Conservation (phyloP, 257 asterid genomes). For the Solanum appendiculatum region DNA sequence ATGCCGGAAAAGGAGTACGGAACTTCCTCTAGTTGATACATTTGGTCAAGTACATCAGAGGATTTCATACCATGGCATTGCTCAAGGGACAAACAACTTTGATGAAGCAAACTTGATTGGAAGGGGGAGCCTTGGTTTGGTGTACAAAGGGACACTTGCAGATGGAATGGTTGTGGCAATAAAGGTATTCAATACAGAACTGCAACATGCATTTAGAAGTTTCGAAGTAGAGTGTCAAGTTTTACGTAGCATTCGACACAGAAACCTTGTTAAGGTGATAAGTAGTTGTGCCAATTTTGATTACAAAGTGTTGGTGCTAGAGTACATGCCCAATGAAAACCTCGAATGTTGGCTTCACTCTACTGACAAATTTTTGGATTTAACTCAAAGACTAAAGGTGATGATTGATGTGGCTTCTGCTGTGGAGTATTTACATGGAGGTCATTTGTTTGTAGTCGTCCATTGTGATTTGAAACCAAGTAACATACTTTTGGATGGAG, state of each 20-base stretch:
- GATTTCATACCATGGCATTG: background rate
- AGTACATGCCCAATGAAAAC: slow-evolving; percentile 9
- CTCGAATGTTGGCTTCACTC: slow-evolving; percentile 5
- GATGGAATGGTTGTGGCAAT: background rate
- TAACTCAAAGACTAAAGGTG: slow-evolving; percentile 1
- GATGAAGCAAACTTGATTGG: slow-evolving; percentile 2
- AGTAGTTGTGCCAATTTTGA: slow-evolving; percentile 1
- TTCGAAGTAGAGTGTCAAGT: slow-evolving; percentile 1
- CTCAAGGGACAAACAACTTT: slow-evolving; percentile 1
- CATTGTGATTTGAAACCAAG: slow-evolving; percentile 11
- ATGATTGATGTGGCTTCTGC: slow-evolving; percentile 10
- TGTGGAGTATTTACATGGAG: slow-evolving; percentile 3
- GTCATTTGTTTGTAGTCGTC: background rate
- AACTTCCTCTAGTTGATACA: background rate
- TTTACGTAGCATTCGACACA: slow-evolving; percentile 4
- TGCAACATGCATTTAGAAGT: background rate
- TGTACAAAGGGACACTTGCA: background rate
- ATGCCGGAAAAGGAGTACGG: background rate
- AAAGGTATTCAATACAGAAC: slow-evolving; percentile 2
- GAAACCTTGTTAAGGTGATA: slow-evolving; percentile 7
- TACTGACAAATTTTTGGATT: background rate
- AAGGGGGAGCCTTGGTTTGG: background rate
- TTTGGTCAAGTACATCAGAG: background rate
- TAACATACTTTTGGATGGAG: background rate
- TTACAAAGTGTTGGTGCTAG: slow-evolving; percentile 2